Base-by-base conservation (phyloP, 2,329 filamentous ascomycete genomes). In the Dactylella cylindrospora region DNA sequence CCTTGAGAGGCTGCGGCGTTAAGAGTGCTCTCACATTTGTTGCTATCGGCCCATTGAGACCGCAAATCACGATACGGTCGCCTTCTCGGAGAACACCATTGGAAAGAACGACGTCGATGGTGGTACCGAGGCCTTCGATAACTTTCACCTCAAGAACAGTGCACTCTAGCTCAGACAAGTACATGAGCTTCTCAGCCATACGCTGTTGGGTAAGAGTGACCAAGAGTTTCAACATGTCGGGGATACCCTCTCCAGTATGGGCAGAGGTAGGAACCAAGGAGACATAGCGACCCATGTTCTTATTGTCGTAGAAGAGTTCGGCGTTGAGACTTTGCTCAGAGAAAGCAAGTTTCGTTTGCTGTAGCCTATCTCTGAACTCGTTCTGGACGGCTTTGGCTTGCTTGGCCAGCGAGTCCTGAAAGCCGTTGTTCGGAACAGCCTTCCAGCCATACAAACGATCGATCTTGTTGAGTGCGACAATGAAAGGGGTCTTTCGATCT, bases 361-460 rank as follows among this genome's bases (percentile, higher is more conserved):
- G 84, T 66, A 97, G 79, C 70, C 93, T 85, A 73, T 93, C 91
- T 70, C 82, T 82, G 77, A 98, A 98, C 74, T 98, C 93, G 73
- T 88, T 88, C 76, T 95, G 88, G 8, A 96, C 90, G 45, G 86
- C 85, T 76, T 91, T 93, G 77, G 84, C 94, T 76, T 98, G 93
- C 70, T 94, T 80, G 32, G 83, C 82, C 73, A 98, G 78, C 75
- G 86, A 91, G 73, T 97, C 91, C 70, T 89, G 84, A 81, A 98
- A 97, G 60, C 93, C 93, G 72, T 98, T 98, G 81, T 98, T 95
- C 71, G 93, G 90, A 64, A 96, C 89, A 77, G 91, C 90, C 79
- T 95, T 95, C 93, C 94, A 98, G 72, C 89, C 90, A 73, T 96
- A 98, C 12, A 98, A 84, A 82, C 93, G 90, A 82, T 98, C 93